A percentile compares a stretch with the other conserved stretches of the same genome.
Evolutionary conservation across 306 rosid species (phyloP).

Genomic region (Styphnolobium japonicum): DNA sequence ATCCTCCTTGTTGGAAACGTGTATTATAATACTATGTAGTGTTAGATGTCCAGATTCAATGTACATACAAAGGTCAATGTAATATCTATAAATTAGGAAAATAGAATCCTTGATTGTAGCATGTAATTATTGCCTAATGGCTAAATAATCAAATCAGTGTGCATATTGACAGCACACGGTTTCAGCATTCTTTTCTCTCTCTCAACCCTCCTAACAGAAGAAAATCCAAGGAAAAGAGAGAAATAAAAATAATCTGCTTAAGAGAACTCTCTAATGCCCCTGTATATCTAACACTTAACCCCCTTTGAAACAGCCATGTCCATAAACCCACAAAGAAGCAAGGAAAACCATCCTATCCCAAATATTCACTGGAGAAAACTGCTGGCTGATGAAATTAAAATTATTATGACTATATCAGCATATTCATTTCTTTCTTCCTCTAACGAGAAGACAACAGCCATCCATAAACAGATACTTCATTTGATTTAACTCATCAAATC

Average conservation of each 20-base stretch:
- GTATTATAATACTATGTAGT: no score
- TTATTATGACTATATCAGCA: neutral
- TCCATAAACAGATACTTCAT: neutral
- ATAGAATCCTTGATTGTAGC: no score
- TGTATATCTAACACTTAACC: neutral
- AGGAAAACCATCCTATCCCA: constrained; percentile 6
- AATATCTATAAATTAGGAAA: no score
- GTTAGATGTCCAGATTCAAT: no score
- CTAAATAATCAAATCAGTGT: no score
- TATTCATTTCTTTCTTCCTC: neutral
- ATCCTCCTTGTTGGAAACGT: neutral
- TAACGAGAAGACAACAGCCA: neutral
- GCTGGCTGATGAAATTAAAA: neutral
- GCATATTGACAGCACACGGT: no score
- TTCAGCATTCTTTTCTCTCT: no score
- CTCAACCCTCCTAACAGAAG: neutral
- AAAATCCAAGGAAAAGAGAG: constrained; percentile 13
- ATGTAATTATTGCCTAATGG: no score
- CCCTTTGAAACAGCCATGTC: neutral
- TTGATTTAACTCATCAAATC: constrained; percentile 1
- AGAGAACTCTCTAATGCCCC: neutral
- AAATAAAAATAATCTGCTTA: neutral
- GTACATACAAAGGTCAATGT: no score
- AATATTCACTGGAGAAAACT: neutral
- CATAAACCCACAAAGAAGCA: neutral